A percentile compares a stretch with the other conserved stretches of the same genome.
phyloP scores from a whole-genome alignment of 1,139 yeast species.

The Pneumocystis jirovecii region DNA sequence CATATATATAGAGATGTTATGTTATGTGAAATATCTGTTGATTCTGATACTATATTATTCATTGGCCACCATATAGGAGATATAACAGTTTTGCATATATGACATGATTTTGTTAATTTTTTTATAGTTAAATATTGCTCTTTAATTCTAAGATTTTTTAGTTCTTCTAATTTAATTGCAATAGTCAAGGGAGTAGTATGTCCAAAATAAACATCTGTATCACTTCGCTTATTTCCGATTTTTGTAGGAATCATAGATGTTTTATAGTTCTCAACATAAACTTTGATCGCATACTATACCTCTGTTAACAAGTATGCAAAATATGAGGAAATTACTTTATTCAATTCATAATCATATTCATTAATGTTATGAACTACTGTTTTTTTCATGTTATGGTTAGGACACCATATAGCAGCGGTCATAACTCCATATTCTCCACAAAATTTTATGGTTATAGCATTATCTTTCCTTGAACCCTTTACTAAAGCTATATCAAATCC shows the following conservation, averaged over 20 bases:
- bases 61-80: constrained; percentile 1
- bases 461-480: constrained; percentile 15
- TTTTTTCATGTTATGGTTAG: constrained; percentile 14
- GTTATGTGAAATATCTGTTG: background rate
- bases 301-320: background rate
- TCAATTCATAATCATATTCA: constrained; percentile 1
- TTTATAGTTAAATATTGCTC: constrained; percentile 13
- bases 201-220: constrained; percentile 14
- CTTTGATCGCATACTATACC: background rate
- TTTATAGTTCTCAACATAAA: constrained; percentile 7
- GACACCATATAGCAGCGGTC: constrained; percentile 24
- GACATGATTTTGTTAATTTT: background rate
- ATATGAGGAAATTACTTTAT: constrained; percentile 4
- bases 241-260: background rate
- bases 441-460: constrained; percentile 22
- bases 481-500: constrained; percentile 15
- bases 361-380: constrained; percentile 8
- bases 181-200: constrained; percentile 18
- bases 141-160: constrained; percentile 21
- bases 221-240: constrained; percentile 15
- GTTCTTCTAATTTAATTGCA: constrained; percentile 19
- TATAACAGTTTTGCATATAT: background rate
- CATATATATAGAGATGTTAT: background rate
- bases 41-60: background rate
- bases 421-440: constrained; percentile 26